Conservation (phyloP, 176 grass and related monocot species). For the Saccharum officinarum region DNA sequence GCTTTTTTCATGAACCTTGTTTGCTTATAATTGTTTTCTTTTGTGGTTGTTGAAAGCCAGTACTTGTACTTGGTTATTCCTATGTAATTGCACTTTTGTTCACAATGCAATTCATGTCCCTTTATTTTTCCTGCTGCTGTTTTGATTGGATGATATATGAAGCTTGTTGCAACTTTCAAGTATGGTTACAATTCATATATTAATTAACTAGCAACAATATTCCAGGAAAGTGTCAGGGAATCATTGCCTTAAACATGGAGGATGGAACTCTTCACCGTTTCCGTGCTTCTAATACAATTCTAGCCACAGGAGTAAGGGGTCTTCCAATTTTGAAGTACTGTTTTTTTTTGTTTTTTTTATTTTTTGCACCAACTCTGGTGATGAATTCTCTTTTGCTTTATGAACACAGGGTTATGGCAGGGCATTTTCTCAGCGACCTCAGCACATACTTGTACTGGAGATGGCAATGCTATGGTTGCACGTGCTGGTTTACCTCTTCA, state of each 20-base stretch:
- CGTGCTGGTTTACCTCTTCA: slow-evolving; percentile 96
- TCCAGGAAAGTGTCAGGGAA: slow-evolving; percentile 75
- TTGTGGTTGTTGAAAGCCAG: neutral
- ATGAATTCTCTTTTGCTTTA: slow-evolving; percentile 12
- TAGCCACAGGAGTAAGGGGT: slow-evolving; percentile 79
- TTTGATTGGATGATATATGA: slow-evolving; percentile 11
- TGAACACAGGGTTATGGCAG: slow-evolving; percentile 76
- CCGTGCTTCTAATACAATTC: slow-evolving; percentile 78
- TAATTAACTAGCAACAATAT: slow-evolving; percentile 28
- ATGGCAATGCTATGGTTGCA: slow-evolving; percentile 98
- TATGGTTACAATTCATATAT: neutral
- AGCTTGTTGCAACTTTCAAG: neutral
- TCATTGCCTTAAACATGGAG: slow-evolving; percentile 99
- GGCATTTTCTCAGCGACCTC: slow-evolving; percentile 95
- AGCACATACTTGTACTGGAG: slow-evolving; percentile 98
- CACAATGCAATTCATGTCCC: neutral
- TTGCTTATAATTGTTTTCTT: slow-evolving; percentile 4
- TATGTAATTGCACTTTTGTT: slow-evolving; percentile 8
- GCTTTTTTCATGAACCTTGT: slow-evolving; percentile 12
- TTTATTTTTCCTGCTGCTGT: neutral
- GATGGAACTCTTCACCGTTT: slow-evolving; percentile 97
- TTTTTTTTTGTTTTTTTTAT: no score
- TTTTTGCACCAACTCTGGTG: neutral
- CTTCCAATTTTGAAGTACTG: neutral
- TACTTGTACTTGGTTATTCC: neutral